These are phyloP conservation scores for Cyamopsis tetragonoloba DNA, from an alignment of 306 rosid species.

Conservation along the genomic window DNA sequence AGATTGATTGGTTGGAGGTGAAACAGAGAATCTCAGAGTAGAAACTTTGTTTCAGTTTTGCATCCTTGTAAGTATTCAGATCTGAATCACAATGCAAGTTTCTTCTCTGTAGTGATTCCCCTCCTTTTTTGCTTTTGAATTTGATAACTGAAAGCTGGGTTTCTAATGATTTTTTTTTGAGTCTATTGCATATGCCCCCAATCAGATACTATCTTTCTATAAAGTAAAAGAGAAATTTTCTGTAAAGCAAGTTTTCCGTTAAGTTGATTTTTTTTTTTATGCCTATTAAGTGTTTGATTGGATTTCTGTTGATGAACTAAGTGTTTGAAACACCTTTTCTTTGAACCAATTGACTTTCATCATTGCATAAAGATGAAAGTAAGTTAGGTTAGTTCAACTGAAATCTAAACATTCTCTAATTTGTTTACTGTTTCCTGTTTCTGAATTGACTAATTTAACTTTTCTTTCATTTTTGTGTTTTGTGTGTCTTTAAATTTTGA, in stretches of 20 bases:
- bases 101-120: background rate
- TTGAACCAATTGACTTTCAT: too few relatives aligned
- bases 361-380: too few relatives aligned
- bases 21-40: slow-evolving; percentile 36
- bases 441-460: background rate
- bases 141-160: too few relatives aligned
- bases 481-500: background rate
- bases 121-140: slow-evolving; percentile 9
- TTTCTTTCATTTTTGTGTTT: background rate
- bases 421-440: background rate
- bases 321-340: too few relatives aligned
- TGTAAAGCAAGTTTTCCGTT: background rate
- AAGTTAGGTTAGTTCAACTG: too few relatives aligned
- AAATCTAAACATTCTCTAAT: too few relatives aligned
- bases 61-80: slow-evolving; percentile 62
- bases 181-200: slow-evolving; percentile 15
- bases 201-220: slow-evolving; percentile 4
- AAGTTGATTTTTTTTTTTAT: background rate
- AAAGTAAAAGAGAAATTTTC: too few relatives aligned
- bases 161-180: too few relatives aligned
- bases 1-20: slow-evolving; percentile 41
- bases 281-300: too few relatives aligned
- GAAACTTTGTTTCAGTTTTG: slow-evolving; percentile 36
- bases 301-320: too few relatives aligned
- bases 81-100: slow-evolving; percentile 46